These are phyloP conservation scores for Corynespora cassiicola DNA, from an alignment of 2,329 filamentous ascomycete species.

Conservation along the genomic window DNA sequence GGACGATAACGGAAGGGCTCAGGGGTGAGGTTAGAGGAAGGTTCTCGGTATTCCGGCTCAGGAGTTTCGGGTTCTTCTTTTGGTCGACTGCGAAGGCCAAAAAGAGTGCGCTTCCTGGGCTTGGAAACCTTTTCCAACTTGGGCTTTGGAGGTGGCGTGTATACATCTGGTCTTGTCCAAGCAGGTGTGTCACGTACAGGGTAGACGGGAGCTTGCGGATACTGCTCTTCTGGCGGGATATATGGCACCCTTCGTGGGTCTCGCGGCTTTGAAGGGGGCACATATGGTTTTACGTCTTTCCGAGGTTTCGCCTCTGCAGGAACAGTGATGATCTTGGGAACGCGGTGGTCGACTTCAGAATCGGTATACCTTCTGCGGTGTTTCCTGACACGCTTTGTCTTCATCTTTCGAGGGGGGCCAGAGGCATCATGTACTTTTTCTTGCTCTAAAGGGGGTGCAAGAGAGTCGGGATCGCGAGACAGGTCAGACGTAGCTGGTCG, in stretches of 20 bases:
- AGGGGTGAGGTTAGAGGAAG: too few relatives aligned
- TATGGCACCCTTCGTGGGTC: slow-evolving; percentile 8
- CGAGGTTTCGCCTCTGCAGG: slow-evolving; percentile 11
- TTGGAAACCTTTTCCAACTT: too few relatives aligned
- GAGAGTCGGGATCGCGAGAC: slow-evolving; percentile 14
- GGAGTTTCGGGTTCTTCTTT: slow-evolving; percentile 13
- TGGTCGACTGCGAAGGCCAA: not conserved
- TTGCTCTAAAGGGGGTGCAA: slow-evolving; percentile 9
- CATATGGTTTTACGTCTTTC: too few relatives aligned
- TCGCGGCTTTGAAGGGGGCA: too few relatives aligned
- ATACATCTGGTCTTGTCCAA: slow-evolving; percentile 27
- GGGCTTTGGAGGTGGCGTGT: slow-evolving; percentile 17
- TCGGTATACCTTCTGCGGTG: slow-evolving; percentile 1
- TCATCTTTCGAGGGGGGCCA: slow-evolving; percentile 6
- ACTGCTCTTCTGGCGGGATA: slow-evolving; percentile 24
- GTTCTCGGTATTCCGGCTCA: slow-evolving; percentile 2
- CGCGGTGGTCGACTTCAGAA: slow-evolving; percentile 5
- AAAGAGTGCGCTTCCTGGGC: not conserved
- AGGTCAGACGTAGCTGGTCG: slow-evolving; percentile 12
- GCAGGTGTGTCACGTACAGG: slow-evolving; percentile 28
- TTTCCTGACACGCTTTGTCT: not conserved
- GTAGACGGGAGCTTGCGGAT: slow-evolving; percentile 29
- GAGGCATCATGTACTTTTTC: not conserved
- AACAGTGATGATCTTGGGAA: slow-evolving; percentile 9
- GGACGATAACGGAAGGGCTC: slow-evolving; percentile 11